Evolutionary conservation across 345 rosid species (phyloP).

Genomic region (Euphorbia peplus): DNA sequence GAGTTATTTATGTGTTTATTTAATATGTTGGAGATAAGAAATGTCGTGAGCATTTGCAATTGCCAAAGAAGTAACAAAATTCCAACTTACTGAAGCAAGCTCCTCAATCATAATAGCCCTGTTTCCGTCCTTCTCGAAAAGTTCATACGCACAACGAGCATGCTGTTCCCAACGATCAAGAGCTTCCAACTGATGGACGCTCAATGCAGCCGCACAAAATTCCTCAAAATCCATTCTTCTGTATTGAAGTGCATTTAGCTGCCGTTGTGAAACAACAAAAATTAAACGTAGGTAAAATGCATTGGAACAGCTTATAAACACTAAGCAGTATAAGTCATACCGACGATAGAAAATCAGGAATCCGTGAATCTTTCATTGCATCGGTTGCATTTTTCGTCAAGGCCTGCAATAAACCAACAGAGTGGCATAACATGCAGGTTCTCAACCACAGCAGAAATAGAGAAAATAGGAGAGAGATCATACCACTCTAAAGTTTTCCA

Average conservation of each 20-base stretch:
- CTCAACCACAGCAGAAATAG: neutral
- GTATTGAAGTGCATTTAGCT: conserved; percentile 83
- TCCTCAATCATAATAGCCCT: conserved; percentile 82
- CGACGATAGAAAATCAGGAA: conserved; percentile 66
- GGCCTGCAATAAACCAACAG: conserved; percentile 43
- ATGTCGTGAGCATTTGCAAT: neutral
- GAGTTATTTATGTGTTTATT: neutral
- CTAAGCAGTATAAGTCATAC: conserved; percentile 35
- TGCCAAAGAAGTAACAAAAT: neutral
- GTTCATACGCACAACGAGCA: conserved; percentile 77
- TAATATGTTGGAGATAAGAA: neutral
- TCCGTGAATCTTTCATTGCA: conserved; percentile 83
- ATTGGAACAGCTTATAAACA: conserved; percentile 6
- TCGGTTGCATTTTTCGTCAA: conserved; percentile 77
- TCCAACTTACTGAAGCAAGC: conserved; percentile 75
- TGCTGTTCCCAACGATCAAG: conserved; percentile 84
- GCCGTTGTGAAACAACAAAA: conserved; percentile 30
- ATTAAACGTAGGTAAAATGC: conserved; percentile 13
- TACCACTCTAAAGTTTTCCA: conserved; percentile 73
- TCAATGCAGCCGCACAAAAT: conserved; percentile 91
- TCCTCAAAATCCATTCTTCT: conserved; percentile 93
- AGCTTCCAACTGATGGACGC: conserved; percentile 91
- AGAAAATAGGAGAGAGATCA: conserved; percentile 11
- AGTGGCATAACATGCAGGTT: conserved; percentile 11
- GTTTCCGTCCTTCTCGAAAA: conserved; percentile 90